Conservation (phyloP, 257 asterid genomes). For the Forsythia viridissima region DNA sequence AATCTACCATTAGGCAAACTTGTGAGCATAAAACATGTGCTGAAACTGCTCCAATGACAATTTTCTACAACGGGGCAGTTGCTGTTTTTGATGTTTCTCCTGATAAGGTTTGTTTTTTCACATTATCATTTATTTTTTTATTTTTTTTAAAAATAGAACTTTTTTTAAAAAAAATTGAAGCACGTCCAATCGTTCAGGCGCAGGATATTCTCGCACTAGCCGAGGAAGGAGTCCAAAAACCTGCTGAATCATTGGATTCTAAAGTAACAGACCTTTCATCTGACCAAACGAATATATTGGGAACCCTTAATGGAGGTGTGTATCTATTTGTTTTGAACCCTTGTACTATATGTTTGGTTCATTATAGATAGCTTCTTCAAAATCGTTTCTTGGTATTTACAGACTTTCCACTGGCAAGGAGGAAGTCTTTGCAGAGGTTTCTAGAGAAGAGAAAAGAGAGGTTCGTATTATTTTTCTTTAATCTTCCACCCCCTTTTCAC, state of each 20-base stretch:
- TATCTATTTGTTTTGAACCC: not conserved
- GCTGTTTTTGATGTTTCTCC: slow-evolving; percentile 38
- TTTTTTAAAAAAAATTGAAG: not conserved
- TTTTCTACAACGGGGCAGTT: slow-evolving; percentile 46
- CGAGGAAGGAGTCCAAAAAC: slow-evolving; percentile 14
- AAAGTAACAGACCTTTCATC: not conserved
- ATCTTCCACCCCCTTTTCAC: not conserved
- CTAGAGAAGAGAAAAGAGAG: slow-evolving; percentile 42
- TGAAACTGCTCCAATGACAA: slow-evolving; percentile 40
- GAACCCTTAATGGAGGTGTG: slow-evolving; percentile 28
- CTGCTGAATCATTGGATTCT: slow-evolving; percentile 14
- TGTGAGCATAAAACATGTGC: slow-evolving; percentile 1
- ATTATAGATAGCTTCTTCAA: not conserved
- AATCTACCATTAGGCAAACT: slow-evolving; percentile 25
- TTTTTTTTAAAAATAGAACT: no score
- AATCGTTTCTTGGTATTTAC: not conserved
- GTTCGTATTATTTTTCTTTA: slow-evolving; percentile 11
- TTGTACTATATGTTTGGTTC: not conserved
- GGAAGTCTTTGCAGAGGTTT: slow-evolving; percentile 39
- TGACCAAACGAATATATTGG: slow-evolving; percentile 20
- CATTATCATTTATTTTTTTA: not conserved
- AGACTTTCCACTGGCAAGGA: slow-evolving; percentile 41
- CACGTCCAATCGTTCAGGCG: slow-evolving; percentile 23
- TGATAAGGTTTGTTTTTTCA: slow-evolving; percentile 26
- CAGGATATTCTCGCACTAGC: slow-evolving; percentile 34